These are phyloP conservation scores for Globisporangium barbulae DNA, from an alignment of 352 stramenopile genomes.

Conservation along the genomic window DNA sequence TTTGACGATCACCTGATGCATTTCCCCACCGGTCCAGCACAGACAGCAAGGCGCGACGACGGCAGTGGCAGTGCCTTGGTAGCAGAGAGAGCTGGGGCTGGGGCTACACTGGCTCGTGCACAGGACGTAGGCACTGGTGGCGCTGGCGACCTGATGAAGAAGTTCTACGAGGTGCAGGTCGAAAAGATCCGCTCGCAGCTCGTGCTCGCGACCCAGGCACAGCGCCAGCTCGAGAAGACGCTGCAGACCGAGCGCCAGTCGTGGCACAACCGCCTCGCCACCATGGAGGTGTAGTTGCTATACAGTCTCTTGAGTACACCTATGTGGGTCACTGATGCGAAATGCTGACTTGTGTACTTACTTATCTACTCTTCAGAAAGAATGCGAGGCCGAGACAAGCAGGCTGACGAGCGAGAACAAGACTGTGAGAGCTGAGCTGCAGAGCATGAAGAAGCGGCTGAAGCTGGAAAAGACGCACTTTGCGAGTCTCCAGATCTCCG, in stretches of 20 bases:
- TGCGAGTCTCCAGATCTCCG: slow-evolving; percentile 55
- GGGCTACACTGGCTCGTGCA: neutral
- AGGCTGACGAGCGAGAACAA: slow-evolving; percentile 25
- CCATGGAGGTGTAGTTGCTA: slow-evolving; percentile 25
- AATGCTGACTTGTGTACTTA: neutral
- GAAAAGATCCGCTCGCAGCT: slow-evolving; percentile 68
- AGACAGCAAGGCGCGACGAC: neutral
- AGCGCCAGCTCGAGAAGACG: slow-evolving; percentile 46
- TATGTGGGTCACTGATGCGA: neutral
- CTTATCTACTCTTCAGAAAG: neutral
- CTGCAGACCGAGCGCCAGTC: slow-evolving; percentile 39
- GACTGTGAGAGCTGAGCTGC: slow-evolving; percentile 22
- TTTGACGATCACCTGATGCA: slow-evolving; percentile 63
- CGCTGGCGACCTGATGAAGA: slow-evolving; percentile 54
- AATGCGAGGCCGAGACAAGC: slow-evolving; percentile 14
- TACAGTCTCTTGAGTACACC: neutral
- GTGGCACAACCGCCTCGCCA: slow-evolving; percentile 21
- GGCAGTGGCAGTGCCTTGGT: neutral
- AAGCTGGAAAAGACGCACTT: slow-evolving; percentile 67
- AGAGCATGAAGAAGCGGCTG: slow-evolving; percentile 31
- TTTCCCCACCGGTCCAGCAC: slow-evolving; percentile 8
- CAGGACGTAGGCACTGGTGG: neutral
- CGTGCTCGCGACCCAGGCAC: slow-evolving; percentile 34
- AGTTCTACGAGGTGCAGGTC: slow-evolving; percentile 83
- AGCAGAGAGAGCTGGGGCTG: neutral